Conservation (phyloP, 75 land plant genomes). For the Selaginella moellendorffii region DNA sequence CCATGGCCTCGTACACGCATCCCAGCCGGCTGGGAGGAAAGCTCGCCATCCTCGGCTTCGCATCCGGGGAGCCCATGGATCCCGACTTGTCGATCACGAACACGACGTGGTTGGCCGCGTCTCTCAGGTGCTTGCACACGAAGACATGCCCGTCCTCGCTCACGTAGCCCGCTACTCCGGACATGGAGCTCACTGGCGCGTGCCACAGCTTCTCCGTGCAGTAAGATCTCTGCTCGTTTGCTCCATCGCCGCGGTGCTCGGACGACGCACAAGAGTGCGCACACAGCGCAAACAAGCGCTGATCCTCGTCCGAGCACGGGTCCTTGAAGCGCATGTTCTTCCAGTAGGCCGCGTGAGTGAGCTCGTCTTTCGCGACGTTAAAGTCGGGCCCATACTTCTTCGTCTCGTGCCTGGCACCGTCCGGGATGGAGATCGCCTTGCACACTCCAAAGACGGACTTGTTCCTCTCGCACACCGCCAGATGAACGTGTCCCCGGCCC, state of each 20-base stretch:
- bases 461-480: constrained; percentile 18
- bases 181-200: constrained; percentile 8
- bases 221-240: constrained; percentile 12
- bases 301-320: too few relatives aligned
- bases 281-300: too few relatives aligned
- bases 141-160: constrained; percentile 28
- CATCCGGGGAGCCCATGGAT: constrained; percentile 14
- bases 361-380: not conserved
- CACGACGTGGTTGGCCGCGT: constrained; percentile 23
- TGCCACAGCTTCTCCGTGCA: constrained; percentile 30
- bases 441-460: too few relatives aligned
- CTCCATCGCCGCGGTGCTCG: too few relatives aligned
- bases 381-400: not conserved
- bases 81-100: constrained; percentile 32
- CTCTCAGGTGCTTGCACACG: constrained; percentile 18
- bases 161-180: constrained; percentile 14
- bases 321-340: too few relatives aligned
- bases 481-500: too few relatives aligned
- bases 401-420: constrained; percentile 15
- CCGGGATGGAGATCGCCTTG: constrained; percentile 21
- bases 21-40: constrained; percentile 9
- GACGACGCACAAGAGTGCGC: constrained; percentile 12
- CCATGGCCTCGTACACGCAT: too few relatives aligned
- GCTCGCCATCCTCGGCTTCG: constrained; percentile 17
- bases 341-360: too few relatives aligned